Conservation (phyloP, 495 filamentous ascomycete species). For the Aspergillus bertholletiae region DNA sequence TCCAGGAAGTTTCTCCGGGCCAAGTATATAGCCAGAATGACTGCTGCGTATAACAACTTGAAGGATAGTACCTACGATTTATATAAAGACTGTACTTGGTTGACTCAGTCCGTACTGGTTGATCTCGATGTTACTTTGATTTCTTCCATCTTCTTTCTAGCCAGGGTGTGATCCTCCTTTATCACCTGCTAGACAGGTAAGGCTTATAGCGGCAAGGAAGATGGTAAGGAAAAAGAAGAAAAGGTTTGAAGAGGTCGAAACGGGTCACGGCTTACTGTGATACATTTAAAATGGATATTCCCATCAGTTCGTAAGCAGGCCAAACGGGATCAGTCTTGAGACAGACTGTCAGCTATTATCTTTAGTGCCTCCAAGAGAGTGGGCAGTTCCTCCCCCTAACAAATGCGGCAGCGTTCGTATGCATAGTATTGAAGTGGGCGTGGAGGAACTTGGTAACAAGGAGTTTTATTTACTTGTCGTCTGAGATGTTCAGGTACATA, state of each 20-base stretch:
- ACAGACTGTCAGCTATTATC: not conserved
- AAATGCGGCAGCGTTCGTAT: too few species aligned
- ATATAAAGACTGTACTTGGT: not conserved
- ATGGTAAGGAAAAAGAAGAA: not conserved
- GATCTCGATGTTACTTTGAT: too few species aligned
- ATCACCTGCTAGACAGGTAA: not conserved
- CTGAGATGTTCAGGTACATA: not conserved
- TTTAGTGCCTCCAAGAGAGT: not conserved
- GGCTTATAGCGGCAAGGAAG: not conserved
- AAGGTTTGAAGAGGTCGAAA: not conserved
- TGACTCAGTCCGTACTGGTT: not conserved
- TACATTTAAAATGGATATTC: not conserved
- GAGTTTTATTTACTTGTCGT: not conserved
- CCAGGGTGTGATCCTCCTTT: not conserved
- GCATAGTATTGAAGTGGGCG: not conserved
- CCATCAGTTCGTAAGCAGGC: not conserved
- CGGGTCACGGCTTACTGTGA: not conserved
- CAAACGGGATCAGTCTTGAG: not conserved
- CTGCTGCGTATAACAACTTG: not conserved
- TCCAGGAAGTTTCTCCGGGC: not conserved
- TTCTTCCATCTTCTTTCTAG: too few species aligned
- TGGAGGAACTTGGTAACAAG: too few species aligned
- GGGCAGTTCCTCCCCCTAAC: not conserved
- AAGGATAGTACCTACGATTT: not conserved
- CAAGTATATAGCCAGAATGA: not conserved